phyloP scores from a whole-genome alignment of 805 yeast species.

The Brettanomyces custersianus region DNA sequence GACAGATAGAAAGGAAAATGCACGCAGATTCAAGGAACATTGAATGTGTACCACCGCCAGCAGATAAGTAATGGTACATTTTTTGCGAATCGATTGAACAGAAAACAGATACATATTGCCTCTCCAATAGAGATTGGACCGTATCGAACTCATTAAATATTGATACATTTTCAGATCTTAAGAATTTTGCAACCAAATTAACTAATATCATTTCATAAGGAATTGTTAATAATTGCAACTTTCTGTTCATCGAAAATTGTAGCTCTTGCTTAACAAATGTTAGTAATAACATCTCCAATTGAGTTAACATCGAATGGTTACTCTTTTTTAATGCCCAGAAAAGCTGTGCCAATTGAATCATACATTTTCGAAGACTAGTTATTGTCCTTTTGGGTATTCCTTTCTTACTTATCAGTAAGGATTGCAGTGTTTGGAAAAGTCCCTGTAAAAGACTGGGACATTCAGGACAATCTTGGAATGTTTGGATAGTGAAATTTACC shows the following conservation, averaged over 20 bases:
- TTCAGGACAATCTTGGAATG: conserved; percentile 1
- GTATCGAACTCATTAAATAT: conserved; percentile 5
- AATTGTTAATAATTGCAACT: conserved; percentile 8
- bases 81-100: conserved; percentile 12
- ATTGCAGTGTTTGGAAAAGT: conserved; percentile 6
- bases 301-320: conserved; percentile 7
- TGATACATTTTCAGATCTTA: conserved; percentile 5
- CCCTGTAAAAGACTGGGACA: neutral
- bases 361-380: conserved; percentile 13
- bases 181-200: conserved; percentile 11
- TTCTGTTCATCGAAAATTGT: conserved; percentile 6
- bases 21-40: conserved; percentile 15
- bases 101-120: conserved; percentile 8
- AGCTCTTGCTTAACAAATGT: conserved; percentile 7
- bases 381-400: conserved; percentile 4
- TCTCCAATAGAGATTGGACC: conserved; percentile 5
- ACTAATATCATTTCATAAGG: conserved; percentile 18
- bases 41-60: conserved; percentile 5
- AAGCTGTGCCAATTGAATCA: conserved; percentile 18
- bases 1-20: conserved; percentile 12
- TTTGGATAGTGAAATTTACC: conserved; percentile 9
- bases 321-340: conserved; percentile 13
- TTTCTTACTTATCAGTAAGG: conserved; percentile 2
- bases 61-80: conserved; percentile 10
- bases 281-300: conserved; percentile 12